Conservation (phyloP, 2,329 filamentous ascomycete genomes). For the Penicillium olsonii region DNA sequence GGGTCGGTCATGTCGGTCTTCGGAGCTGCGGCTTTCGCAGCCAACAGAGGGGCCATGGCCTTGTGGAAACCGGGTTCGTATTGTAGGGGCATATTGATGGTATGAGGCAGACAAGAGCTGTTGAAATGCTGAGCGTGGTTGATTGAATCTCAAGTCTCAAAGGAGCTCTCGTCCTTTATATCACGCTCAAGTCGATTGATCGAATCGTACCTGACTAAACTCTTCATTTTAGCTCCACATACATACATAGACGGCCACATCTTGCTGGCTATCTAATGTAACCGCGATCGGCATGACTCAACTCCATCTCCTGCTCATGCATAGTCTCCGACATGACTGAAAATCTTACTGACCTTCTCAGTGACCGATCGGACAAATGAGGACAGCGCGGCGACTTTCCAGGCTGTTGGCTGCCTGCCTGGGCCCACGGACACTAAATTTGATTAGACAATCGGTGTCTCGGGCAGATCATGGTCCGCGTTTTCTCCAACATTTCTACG, state of each 20-base stretch:
- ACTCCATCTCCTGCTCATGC: neutral
- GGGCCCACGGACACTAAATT: neutral
- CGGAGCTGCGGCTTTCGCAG: conserved; percentile 9
- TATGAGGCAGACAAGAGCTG: neutral
- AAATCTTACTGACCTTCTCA: neutral
- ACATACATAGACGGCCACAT: too few relatives aligned
- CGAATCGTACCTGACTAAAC: neutral
- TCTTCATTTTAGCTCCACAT: neutral
- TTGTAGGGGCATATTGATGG: conserved; percentile 19
- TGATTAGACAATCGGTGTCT: neutral
- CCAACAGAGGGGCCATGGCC: conserved; percentile 16
- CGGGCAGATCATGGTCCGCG: neutral
- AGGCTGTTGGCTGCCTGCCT: too few relatives aligned
- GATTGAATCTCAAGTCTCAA: neutral
- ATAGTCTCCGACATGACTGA: neutral
- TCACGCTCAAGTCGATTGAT: neutral
- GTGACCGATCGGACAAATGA: neutral
- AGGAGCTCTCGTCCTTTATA: neutral
- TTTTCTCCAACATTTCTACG: too few relatives aligned
- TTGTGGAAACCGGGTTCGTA: conserved; percentile 19
- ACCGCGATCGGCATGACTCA: neutral
- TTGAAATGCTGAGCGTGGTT: neutral
- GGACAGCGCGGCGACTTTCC: neutral
- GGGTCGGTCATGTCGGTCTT: conserved; percentile 17
- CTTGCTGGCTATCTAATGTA: neutral